These are phyloP conservation scores for Colletotrichum acutatum DNA, from an alignment of 2,329 filamentous ascomycete species.

Conservation along the genomic window DNA sequence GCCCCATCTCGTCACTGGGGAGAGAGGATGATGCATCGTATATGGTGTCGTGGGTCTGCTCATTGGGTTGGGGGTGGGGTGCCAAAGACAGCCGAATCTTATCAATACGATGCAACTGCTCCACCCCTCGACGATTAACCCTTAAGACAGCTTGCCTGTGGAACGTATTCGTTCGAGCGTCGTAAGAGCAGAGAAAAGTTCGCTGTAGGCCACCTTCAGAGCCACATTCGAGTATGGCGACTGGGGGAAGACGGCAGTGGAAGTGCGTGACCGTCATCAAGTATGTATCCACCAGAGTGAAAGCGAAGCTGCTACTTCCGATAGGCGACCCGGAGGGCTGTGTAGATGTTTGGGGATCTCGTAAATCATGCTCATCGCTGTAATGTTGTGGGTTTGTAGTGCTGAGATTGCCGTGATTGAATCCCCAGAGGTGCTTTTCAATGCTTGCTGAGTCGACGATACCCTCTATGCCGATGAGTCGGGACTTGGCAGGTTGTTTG, in stretches of 20 bases:
- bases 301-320: constrained; percentile 38
- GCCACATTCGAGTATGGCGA: constrained; percentile 55
- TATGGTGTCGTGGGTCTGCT: neutral
- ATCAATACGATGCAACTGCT: neutral
- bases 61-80: neutral
- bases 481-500: neutral
- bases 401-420: neutral
- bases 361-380: neutral
- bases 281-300: constrained; percentile 50
- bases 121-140: constrained; percentile 37
- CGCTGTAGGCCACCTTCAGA: constrained; percentile 58
- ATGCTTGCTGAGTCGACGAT: neutral
- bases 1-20: neutral
- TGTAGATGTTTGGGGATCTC: neutral
- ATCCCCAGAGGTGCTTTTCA: neutral
- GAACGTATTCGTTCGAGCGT: constrained; percentile 52
- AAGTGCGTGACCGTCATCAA: constrained; percentile 49
- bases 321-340: neutral
- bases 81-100: neutral
- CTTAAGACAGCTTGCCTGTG: constrained; percentile 56
- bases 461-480: neutral
- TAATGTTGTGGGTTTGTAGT: neutral
- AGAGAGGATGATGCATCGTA: neutral
- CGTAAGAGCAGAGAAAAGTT: constrained; percentile 56
- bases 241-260: constrained; percentile 46